Evolutionary conservation across 768 basidiomycete genomes (phyloP).

Genomic region (Tylopilus plumbeoviolaceoides): DNA sequence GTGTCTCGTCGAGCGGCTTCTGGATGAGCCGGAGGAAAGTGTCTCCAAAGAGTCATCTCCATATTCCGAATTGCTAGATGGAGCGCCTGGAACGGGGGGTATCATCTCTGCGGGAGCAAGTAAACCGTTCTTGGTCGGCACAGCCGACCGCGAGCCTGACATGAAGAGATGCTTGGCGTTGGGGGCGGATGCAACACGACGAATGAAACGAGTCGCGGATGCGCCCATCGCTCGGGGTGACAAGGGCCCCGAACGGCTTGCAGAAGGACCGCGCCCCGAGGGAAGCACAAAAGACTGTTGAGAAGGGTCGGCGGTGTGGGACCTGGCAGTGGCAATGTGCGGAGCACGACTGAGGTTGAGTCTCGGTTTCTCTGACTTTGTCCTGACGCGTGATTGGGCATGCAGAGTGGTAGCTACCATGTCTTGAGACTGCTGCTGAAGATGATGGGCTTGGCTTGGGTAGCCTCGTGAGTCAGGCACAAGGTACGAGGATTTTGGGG

Average conservation of each 20-base stretch:
- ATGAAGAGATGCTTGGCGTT: conserved; percentile 91
- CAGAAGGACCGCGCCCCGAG: conserved; percentile 24
- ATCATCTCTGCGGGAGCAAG: conserved; percentile 65
- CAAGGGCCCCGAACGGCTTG: conserved; percentile 46
- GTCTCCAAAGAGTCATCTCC: conserved; percentile 75
- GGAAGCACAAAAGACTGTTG: conserved; percentile 40
- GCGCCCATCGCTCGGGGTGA: conserved; percentile 68
- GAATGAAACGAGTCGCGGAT: conserved; percentile 83
- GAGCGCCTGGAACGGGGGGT: conserved; percentile 50
- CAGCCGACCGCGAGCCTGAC: conserved; percentile 50
- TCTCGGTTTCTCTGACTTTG: conserved; percentile 48
- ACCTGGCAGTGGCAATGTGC: conserved; percentile 29
- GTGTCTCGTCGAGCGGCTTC: conserved; percentile 44
- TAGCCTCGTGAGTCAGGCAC: conserved; percentile 24
- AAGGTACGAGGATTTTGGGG: conserved; percentile 27
- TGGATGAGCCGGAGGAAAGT: conserved; percentile 70
- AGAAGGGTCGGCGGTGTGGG: conserved; percentile 31
- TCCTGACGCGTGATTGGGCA: conserved; percentile 27
- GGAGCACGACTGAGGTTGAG: conserved; percentile 44
- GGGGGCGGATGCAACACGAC: conserved; percentile 93
- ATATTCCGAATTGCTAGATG: conserved; percentile 49
- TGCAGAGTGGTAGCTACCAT: conserved; percentile 13
- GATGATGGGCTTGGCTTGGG: conserved; percentile 9
- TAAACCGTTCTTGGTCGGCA: conserved; percentile 72
- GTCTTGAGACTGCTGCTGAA: conserved; percentile 12